Conservation (phyloP, 306 rosid species). For the Fagus sylvatica region DNA sequence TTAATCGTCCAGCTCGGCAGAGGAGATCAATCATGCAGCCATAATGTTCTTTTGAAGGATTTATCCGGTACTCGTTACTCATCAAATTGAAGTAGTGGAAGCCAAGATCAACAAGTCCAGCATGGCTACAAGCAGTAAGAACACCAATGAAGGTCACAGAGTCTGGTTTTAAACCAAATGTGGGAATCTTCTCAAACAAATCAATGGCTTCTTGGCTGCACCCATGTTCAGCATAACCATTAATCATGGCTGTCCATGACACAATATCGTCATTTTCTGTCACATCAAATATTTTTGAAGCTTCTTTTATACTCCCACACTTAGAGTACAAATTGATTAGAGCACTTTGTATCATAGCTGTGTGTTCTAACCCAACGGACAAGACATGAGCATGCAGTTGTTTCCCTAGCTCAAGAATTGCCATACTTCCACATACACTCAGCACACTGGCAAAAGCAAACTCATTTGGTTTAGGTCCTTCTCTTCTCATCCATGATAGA, state of each 20-base stretch:
- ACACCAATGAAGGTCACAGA: constrained; percentile 70
- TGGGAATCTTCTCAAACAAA: constrained; percentile 58
- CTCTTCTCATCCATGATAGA: constrained; percentile 73
- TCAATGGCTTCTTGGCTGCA: constrained; percentile 63
- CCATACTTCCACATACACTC: constrained; percentile 77
- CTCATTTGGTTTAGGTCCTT: constrained; percentile 70
- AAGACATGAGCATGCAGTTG: constrained; percentile 73
- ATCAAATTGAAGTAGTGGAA: constrained; percentile 54
- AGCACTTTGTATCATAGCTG: constrained; percentile 63
- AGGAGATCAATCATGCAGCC: constrained; percentile 82
- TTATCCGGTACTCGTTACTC: constrained; percentile 45
- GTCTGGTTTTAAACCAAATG: constrained; percentile 62
- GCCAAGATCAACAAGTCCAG: constrained; percentile 77
- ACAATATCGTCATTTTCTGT: constrained; percentile 42
- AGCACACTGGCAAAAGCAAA: constrained; percentile 69
- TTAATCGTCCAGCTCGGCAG: constrained; percentile 74
- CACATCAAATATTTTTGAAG: constrained; percentile 48
- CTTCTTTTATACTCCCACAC: constrained; percentile 72
- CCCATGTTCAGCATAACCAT: constrained; percentile 76
- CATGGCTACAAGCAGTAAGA: constrained; percentile 76
- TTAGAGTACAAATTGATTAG: constrained; percentile 70
- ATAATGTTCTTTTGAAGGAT: constrained; percentile 74
- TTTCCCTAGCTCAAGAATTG: constrained; percentile 77
- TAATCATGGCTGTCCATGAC: constrained; percentile 85
- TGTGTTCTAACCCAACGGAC: constrained; percentile 55